A percentile compares a stretch with the other conserved stretches of the same genome.
Evolutionary conservation across 306 rosid genomes (phyloP).

Genomic region (Medicago truncatula): DNA sequence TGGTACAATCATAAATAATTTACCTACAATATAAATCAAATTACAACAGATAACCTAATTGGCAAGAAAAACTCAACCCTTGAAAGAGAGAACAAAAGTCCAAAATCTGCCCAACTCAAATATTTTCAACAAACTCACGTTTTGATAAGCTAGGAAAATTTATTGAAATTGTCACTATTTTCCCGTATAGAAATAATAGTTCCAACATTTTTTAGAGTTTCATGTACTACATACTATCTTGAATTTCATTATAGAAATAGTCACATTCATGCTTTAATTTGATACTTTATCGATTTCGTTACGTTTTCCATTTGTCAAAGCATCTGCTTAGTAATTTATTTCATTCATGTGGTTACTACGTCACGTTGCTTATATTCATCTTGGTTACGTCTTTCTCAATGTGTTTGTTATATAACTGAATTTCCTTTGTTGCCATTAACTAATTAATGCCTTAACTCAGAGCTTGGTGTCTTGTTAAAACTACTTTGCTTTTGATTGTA

Average conservation of each 20-base stretch:
- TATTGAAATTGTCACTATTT: not conserved
- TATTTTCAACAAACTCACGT: not conserved
- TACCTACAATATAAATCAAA: not conserved
- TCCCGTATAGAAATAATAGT: not conserved
- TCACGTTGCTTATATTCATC: not conserved
- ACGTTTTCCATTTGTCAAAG: not conserved
- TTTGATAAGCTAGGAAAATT: not conserved
- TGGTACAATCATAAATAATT: not conserved
- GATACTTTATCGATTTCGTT: not conserved
- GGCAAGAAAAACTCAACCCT: not conserved
- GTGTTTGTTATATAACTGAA: no score
- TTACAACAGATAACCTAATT: not conserved
- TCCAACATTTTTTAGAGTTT: not conserved
- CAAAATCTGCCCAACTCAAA: not conserved
- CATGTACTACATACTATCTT: not conserved
- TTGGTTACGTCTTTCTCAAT: not conserved
- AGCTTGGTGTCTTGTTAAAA: no score
- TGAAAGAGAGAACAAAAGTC: not conserved
- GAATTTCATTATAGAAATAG: not conserved
- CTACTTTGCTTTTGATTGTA: no score
- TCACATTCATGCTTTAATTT: not conserved
- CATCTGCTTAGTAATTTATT: not conserved
- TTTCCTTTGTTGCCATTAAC: not conserved
- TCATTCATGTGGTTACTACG: not conserved
- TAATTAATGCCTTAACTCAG: not conserved